Base-by-base conservation (phyloP, 202 grass and related monocot genomes). In the Bolboschoenoplectus hybrid region DNA sequence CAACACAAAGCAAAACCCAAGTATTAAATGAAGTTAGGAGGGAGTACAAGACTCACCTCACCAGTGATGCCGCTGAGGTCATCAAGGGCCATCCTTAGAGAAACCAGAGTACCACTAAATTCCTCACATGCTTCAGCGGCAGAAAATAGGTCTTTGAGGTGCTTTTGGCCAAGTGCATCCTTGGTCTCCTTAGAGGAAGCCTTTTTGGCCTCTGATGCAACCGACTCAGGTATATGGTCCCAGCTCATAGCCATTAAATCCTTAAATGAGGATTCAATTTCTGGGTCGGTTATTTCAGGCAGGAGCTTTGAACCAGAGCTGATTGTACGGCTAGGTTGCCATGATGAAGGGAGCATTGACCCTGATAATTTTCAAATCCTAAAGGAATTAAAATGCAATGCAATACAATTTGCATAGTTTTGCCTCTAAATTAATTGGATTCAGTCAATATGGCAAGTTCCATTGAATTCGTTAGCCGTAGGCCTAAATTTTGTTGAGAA, bases 11-110 rank as follows among this genome's bases (percentile, higher is more conserved):
- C 41, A 87, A 75, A 53, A 65, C 2, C 19, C 34, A 75, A 5
- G 66, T n/a, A 14, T 55, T 56, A 87, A 32, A 12, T 50, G 17
- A 44, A 52, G 39, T 70, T 53, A 87, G 34, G 88, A 14, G 68
- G 57, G 2, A 61, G 87, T 51, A 45, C 63, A 69, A 41, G 45
- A 80, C 91, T 43, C 4, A 98, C 96, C 87, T 96, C 91, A 35
- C 96, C 93, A 63, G 88, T 92, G 66, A 98, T 60, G 35, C 97
- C 97, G 1, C 86, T 87, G 84, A 94, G 86, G 88, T 96, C 93
- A 91, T 98, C 97, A 81, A 98, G 93, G 70, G 92, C 93, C 97
- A 96, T 91, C 87, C 97, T 94, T 75, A 96, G 88, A 85, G 87
- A 84, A 74, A 94, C 90, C 63, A 98, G 86, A 39, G 87, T 85